Evolutionary conservation across 257 asterid species (phyloP).

Genomic region (Vinca minor): DNA sequence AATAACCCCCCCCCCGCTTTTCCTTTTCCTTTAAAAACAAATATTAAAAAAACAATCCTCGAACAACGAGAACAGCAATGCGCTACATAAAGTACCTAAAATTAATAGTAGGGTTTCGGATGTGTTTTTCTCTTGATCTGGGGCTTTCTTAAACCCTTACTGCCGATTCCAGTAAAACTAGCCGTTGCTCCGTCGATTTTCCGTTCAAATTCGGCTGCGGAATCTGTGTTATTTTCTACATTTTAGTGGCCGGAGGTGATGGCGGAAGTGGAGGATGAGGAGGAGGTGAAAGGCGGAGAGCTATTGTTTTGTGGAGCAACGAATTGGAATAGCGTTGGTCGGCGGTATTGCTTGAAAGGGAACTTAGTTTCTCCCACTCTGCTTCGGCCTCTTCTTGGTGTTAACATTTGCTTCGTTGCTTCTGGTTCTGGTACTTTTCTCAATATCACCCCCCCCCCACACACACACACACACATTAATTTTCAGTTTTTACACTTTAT

Average conservation of each 20-base stretch:
- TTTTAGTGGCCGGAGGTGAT: slow-evolving; percentile 51
- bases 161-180: no score
- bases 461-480: no score
- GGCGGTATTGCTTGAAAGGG: slow-evolving; percentile 56
- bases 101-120: slow-evolving; percentile 30
- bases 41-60: background rate
- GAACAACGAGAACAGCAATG: background rate
- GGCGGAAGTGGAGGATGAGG: slow-evolving; percentile 51
- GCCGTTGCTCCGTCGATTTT: slow-evolving; percentile 8
- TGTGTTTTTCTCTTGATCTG: slow-evolving; percentile 28
- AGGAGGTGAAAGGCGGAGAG: slow-evolving; percentile 66
- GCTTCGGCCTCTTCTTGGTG: slow-evolving; percentile 72
- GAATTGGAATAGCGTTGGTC: slow-evolving; percentile 85
- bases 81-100: no score
- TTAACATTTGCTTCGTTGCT: slow-evolving; percentile 72
- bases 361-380: slow-evolving; percentile 78
- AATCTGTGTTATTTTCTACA: slow-evolving; percentile 30
- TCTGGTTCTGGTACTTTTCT: slow-evolving; percentile 87
- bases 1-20: no score
- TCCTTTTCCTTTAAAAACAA: background rate
- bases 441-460: no score
- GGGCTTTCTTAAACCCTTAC: slow-evolving; percentile 23
- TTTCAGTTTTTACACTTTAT: background rate
- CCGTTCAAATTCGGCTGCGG: background rate
- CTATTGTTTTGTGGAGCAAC: slow-evolving; percentile 82